Percentiles rank a stretch among this genome's conserved stretches.
These are phyloP conservation scores for Fraxinus nigra DNA, from an alignment of 305 asterid genomes.

Conservation along the genomic window DNA sequence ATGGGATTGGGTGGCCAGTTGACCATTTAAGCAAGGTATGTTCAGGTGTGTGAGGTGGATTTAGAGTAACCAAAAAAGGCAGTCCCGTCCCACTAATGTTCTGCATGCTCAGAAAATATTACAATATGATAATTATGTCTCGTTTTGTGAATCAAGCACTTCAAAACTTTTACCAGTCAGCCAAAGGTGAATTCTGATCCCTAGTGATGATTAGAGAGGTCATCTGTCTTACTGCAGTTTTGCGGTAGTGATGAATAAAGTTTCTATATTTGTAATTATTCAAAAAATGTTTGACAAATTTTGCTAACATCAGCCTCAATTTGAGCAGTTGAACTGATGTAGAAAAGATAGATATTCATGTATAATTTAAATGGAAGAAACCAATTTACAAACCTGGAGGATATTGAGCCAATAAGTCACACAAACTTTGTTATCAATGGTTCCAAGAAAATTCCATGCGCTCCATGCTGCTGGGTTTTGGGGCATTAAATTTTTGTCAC, in stretches of 20 bases:
- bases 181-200: neutral
- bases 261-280: neutral
- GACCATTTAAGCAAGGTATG: conserved; percentile 65
- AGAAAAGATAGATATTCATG: neutral
- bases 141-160: neutral
- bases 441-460: conserved; percentile 91
- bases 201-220: neutral
- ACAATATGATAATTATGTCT: neutral
- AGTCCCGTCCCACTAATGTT: conserved; percentile 53
- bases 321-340: neutral
- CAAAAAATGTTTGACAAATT: neutral
- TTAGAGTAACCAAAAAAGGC: conserved; percentile 75
- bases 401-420: conserved; percentile 84
- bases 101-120: conserved; percentile 32
- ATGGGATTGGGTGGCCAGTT: conserved; percentile 84
- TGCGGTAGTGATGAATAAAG: neutral
- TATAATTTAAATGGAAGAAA: conserved; percentile 1
- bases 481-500: conserved; percentile 84
- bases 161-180: neutral
- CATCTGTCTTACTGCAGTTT: neutral
- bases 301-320: neutral
- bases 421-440: conserved; percentile 61
- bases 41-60: conserved; percentile 69
- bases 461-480: conserved; percentile 90
- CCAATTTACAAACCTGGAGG: conserved; percentile 58